Evolutionary conservation across 192 early-diverging fungal species (phyloP).

Genomic region (Podila minutissima): DNA sequence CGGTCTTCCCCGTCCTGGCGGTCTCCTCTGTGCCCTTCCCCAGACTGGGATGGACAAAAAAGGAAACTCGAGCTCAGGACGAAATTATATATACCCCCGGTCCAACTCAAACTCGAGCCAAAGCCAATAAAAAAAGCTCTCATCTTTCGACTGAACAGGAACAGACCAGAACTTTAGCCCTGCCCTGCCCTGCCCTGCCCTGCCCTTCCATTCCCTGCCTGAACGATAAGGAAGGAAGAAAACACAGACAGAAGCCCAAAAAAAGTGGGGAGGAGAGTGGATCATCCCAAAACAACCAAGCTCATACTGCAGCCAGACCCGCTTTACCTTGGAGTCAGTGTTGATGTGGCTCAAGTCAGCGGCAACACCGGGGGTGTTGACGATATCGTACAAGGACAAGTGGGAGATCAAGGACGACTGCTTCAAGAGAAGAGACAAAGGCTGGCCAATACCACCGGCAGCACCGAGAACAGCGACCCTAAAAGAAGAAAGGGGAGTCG

Average conservation of each 20-base stretch:
- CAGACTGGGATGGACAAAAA: slow-evolving; percentile 37
- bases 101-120: background rate
- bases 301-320: too few species aligned
- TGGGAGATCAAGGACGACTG: slow-evolving; percentile 82
- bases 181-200: too few species aligned
- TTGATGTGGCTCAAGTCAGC: slow-evolving; percentile 91
- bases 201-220: too few species aligned
- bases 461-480: slow-evolving; percentile 61
- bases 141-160: too few species aligned
- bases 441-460: slow-evolving; percentile 89
- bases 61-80: slow-evolving; percentile 1
- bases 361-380: slow-evolving; percentile 94
- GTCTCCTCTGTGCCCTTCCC: slow-evolving; percentile 74
- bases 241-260: too few species aligned
- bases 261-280: too few species aligned
- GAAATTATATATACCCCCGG: background rate
- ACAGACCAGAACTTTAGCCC: too few species aligned
- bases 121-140: background rate
- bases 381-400: slow-evolving; percentile 91
- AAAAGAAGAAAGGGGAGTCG: background rate
- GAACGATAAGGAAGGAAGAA: too few species aligned
- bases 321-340: slow-evolving; percentile 72
- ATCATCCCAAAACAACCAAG: too few species aligned
- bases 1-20: background rate
- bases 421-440: slow-evolving; percentile 90